Percentiles rank a stretch among this genome's conserved stretches.
These are phyloP conservation scores for Penicillium decumbens DNA, from an alignment of 2,329 filamentous ascomycete genomes.

Conservation along the genomic window DNA sequence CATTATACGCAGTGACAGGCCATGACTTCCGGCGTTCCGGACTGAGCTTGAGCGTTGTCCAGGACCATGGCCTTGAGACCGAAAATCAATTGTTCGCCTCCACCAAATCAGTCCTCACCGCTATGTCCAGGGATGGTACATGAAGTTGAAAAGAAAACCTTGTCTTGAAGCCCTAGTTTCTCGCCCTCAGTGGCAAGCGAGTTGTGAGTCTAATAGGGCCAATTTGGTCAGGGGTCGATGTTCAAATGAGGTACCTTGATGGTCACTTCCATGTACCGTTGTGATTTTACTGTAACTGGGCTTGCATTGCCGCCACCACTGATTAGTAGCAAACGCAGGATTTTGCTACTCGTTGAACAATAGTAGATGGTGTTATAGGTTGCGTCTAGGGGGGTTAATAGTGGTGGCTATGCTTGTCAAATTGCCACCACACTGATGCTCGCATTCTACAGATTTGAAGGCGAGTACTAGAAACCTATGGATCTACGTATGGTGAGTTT, in stretches of 20 bases:
- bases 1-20: constrained; percentile 1
- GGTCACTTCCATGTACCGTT: constrained; percentile 16
- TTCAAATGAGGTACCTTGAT: constrained; percentile 9
- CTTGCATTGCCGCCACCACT: constrained; percentile 21
- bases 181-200: constrained; percentile 3
- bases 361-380: not conserved
- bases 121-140: constrained; percentile 4
- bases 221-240: constrained; percentile 2
- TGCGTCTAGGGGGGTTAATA: too few species aligned
- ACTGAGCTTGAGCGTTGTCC: not conserved
- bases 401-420: not conserved
- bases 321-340: constrained; percentile 5
- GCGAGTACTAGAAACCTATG: not conserved
- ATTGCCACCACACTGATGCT: not conserved
- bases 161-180: not conserved
- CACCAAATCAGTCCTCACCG: constrained; percentile 10
- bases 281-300: not conserved
- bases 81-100: constrained; percentile 14
- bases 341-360: not conserved
- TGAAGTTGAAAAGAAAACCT: not conserved
- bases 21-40: constrained; percentile 4
- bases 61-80: not conserved
- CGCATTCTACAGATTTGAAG: not conserved
- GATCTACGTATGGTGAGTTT: not conserved
- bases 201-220: not conserved